Base-by-base conservation (phyloP, 1,139 yeast species). In the Sugiyamaella novakii region DNA sequence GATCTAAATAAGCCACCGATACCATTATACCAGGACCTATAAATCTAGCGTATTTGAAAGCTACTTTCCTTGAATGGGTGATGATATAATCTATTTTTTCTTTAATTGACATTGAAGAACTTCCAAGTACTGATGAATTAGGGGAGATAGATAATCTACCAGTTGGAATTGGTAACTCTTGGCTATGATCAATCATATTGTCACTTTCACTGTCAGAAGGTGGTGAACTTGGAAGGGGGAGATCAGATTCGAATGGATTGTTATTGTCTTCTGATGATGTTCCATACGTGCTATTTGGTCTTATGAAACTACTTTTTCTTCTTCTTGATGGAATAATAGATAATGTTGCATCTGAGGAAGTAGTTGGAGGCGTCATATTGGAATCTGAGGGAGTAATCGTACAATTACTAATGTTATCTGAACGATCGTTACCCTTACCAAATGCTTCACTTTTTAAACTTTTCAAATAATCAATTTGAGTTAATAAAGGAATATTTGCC, bases 1-100 rank as follows among this genome's bases (percentile, higher is more conserved):
- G 98, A 63, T 92, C 98, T 86, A 92, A 87, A 64, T 91, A 92
- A 0, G 98, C 96, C 46, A 92, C 98, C 18, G 94, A 81, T 24
- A 92, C 95, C 92, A 91, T 83, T 42, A 91, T 76, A 0, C 98
- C 98, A 0, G 97, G 97, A 0, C 98, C 97, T 2, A 89, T 72
- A 67, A 89, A 89, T 57, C 76, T 71, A 47, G 77, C 64, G 65
- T 84, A 86, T 57, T 82, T 84, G 50, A 53, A 37, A 10, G 60
- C 48, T n/a, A 51, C 46, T n/a, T 42, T 41, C 28, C 48, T 37
- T 18, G 55, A 51, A 22, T 36, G 37, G 18, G 48, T 43, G 21
- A 55, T 44, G 12, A 56, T 37, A 19, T 31, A 29, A 36, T 55
- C 59, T 24, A 54, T 28, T 47, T 50, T 55, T 43, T 54, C 59